phyloP scores from a whole-genome alignment of 148 eudicot species.

The Silene latifolia region DNA sequence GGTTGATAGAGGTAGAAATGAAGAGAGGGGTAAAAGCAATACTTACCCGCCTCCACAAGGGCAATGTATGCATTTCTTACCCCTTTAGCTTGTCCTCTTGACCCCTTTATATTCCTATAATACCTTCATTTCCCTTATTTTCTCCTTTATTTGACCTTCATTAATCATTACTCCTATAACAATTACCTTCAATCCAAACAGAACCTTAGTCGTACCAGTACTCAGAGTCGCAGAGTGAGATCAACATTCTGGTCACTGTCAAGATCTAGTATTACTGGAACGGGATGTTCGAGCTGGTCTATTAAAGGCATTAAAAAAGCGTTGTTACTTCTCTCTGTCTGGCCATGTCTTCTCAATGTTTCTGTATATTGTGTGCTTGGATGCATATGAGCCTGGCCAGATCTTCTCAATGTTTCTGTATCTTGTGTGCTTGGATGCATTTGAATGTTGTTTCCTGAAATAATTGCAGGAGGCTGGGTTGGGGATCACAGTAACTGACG shows the following conservation, averaged over 20 bases:
- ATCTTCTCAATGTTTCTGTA: slow-evolving; percentile 7
- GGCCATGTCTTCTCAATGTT: slow-evolving; percentile 9
- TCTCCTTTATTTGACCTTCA: no score
- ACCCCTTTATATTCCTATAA: no score
- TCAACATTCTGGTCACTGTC: slow-evolving; percentile 16
- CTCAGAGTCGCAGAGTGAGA: slow-evolving; percentile 26
- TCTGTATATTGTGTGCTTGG: slow-evolving; percentile 9
- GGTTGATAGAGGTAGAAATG: no score
- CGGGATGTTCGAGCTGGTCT: slow-evolving; percentile 28
- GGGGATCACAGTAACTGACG: slow-evolving; percentile 19
- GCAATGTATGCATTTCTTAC: no score
- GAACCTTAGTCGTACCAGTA: background rate
- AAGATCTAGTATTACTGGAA: slow-evolving; percentile 26
- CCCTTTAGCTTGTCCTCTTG: no score
- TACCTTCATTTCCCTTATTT: no score
- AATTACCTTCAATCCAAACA: no score
- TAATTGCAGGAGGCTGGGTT: background rate
- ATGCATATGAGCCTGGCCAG: slow-evolving; percentile 11
- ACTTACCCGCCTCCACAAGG: no score
- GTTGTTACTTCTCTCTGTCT: slow-evolving; percentile 5
- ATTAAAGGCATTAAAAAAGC: slow-evolving; percentile 17
- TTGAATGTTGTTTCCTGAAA: slow-evolving; percentile 17
- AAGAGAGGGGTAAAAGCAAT: no score
- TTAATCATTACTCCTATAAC: no score
- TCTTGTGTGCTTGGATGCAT: slow-evolving; percentile 14